Evolutionary conservation across 192 early-diverging fungal genomes (phyloP).

Genomic region (Phycomyces nitens): DNA sequence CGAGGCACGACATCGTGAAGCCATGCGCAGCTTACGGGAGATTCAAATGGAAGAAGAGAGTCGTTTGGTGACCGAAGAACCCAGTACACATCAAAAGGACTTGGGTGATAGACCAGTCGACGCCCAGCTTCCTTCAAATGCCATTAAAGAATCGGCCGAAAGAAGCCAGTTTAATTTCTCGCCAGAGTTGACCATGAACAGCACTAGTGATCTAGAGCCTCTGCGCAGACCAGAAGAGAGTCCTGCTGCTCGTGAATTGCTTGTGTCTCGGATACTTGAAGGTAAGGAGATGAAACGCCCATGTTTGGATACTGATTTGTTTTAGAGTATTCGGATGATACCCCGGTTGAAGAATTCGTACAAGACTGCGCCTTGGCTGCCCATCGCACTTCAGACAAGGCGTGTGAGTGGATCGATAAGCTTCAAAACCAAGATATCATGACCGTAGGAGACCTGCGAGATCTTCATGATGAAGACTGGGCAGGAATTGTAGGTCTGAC

Average conservation of each 20-base stretch:
- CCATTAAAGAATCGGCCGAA: neutral
- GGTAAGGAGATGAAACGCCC: no score
- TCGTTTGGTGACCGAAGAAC: neutral
- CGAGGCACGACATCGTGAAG: slow-evolving; percentile 25
- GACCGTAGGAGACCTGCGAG: slow-evolving; percentile 73
- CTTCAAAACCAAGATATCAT: slow-evolving; percentile 76
- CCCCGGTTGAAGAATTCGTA: slow-evolving; percentile 67
- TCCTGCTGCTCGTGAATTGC: slow-evolving; percentile 14
- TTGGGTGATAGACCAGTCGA: neutral
- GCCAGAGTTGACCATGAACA: neutral
- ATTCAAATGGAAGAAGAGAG: neutral
- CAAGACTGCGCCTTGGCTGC: slow-evolving; percentile 58
- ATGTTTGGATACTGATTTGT: no score
- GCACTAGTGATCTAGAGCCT: neutral
- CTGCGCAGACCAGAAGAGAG: neutral
- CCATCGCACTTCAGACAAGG: slow-evolving; percentile 68
- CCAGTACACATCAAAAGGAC: neutral
- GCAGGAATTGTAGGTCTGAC: slow-evolving; percentile 50
- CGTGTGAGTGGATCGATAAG: slow-evolving; percentile 66
- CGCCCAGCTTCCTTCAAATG: neutral
- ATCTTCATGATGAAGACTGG: slow-evolving; percentile 76
- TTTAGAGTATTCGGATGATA: slow-evolving; percentile 50
- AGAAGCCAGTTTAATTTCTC: neutral
- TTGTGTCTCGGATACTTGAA: slow-evolving; percentile 33
- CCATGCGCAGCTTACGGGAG: slow-evolving; percentile 22